These are phyloP conservation scores for Penicillium desertorum DNA, from an alignment of 495 filamentous ascomycete species.

Conservation along the genomic window DNA sequence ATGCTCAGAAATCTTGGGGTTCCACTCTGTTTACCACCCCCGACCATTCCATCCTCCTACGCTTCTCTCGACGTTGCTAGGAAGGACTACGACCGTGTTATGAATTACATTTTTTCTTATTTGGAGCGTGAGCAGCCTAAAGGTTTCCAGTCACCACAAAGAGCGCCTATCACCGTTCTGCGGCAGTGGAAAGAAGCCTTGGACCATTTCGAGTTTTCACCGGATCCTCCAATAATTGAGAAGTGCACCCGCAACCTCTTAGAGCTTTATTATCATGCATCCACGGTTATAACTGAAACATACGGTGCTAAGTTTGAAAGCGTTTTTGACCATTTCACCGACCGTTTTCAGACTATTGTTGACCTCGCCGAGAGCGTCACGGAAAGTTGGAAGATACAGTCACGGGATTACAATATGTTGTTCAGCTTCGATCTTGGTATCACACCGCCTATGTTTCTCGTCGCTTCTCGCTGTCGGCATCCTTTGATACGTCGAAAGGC, in stretches of 20 bases:
- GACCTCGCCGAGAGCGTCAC: not conserved
- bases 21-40: conserved; percentile 4
- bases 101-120: conserved; percentile 5
- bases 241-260: conserved; percentile 2
- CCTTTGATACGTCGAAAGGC: conserved; percentile 1
- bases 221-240: not conserved
- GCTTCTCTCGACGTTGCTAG: not conserved
- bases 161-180: not conserved
- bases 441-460: conserved; percentile 11
- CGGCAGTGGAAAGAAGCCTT: conserved; percentile 7
- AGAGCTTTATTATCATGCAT: conserved; percentile 8
- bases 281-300: conserved; percentile 3
- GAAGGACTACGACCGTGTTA: conserved; percentile 4
- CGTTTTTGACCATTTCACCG: not conserved
- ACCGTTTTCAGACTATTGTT: not conserved
- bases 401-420: not conserved
- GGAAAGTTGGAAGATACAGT: not conserved
- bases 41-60: conserved; percentile 7
- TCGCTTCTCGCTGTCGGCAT: conserved; percentile 12
- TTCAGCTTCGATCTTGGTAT: conserved; percentile 14
- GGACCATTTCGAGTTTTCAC: conserved; percentile 1
- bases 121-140: too few species aligned
- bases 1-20: not conserved
- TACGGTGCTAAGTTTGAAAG: not conserved
- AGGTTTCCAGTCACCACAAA: too few species aligned